A percentile compares a stretch with the other conserved stretches of the same genome.
Conservation (phyloP, 495 filamentous ascomycete genomes). For the Penicillium cosmopolitanum region DNA sequence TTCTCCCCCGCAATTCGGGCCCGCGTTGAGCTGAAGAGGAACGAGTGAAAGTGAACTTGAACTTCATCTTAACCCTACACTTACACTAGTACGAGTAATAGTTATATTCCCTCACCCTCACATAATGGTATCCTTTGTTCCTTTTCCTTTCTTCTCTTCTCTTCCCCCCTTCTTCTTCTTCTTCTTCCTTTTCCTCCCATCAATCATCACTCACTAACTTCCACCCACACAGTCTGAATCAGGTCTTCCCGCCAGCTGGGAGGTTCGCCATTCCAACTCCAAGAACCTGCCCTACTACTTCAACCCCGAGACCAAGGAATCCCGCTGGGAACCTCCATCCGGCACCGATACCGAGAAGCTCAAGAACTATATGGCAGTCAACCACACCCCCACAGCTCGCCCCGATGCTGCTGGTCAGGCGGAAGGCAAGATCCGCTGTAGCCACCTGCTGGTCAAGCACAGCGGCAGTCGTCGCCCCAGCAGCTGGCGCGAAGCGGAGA, state of each 20-base stretch:
- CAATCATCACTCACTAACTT: conserved; percentile 2
- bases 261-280: conserved; percentile 93
- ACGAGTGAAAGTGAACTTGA: too few species aligned
- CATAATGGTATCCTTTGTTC: conserved; percentile 14
- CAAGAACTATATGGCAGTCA: conserved; percentile 85
- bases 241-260: conserved; percentile 86
- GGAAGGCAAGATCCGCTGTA: conserved; percentile 89
- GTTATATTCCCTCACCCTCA: conserved; percentile 3
- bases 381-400: conserved; percentile 66
- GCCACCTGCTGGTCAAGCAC: conserved; percentile 93
- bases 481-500: conserved; percentile 88
- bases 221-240: conserved; percentile 57
- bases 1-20: conserved; percentile 28
- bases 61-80: too few species aligned
- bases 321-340: conserved; percentile 89
- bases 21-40: too few species aligned
- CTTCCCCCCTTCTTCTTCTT: too few species aligned
- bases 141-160: not conserved
- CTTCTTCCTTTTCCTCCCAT: too few species aligned
- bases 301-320: conserved; percentile 78
- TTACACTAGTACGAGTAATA: too few species aligned
- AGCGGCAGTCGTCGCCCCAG: conserved; percentile 80
- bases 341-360: conserved; percentile 88
- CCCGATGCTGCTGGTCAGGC: conserved; percentile 50
- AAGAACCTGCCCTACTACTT: conserved; percentile 99